These are phyloP conservation scores for Vicia villosa DNA, from an alignment of 306 rosid genomes.

Conservation along the genomic window DNA sequence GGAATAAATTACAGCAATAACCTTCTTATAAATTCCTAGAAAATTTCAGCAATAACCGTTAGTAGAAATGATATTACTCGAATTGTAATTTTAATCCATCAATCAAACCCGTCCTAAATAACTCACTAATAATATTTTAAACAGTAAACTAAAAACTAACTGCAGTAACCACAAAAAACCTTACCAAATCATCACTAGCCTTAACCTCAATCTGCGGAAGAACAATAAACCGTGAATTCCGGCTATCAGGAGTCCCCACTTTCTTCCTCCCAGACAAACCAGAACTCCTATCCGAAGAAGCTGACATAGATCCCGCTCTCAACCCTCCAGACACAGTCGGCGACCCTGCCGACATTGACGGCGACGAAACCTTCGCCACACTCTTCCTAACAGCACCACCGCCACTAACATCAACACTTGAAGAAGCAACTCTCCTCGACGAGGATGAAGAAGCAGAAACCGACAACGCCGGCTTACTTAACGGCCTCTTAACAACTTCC, in stretches of 20 bases:
- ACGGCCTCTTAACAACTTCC: constrained; percentile 50
- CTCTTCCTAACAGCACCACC: constrained; percentile 62
- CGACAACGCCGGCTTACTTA: constrained; percentile 55
- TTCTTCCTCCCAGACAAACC: constrained; percentile 69
- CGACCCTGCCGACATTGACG: constrained; percentile 43
- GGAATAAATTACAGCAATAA: too few species aligned
- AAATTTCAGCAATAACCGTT: too few species aligned
- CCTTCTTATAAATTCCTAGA: too few species aligned
- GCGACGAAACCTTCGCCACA: constrained; percentile 61
- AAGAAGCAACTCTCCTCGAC: constrained; percentile 46
- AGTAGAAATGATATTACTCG: too few species aligned
- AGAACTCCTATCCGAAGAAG: constrained; percentile 64
- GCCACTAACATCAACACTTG: constrained; percentile 61
- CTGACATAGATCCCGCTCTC: constrained; percentile 61
- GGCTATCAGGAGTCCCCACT: constrained; percentile 61
- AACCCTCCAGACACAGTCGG: constrained; percentile 61
- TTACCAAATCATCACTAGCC: constrained; percentile 91
- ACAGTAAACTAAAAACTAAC: neutral
- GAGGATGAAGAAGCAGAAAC: constrained; percentile 49
- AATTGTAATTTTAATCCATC: too few species aligned
- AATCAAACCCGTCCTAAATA: neutral
- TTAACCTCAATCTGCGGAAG: constrained; percentile 94
- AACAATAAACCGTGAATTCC: constrained; percentile 69
- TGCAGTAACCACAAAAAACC: constrained; percentile 36
- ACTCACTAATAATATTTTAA: constrained; percentile 14